Percentiles rank a stretch among this genome's conserved stretches.
These are phyloP conservation scores for Chaetomiaceae sp. DNA, from an alignment of 2,329 filamentous ascomycete species.

Conservation along the genomic window DNA sequence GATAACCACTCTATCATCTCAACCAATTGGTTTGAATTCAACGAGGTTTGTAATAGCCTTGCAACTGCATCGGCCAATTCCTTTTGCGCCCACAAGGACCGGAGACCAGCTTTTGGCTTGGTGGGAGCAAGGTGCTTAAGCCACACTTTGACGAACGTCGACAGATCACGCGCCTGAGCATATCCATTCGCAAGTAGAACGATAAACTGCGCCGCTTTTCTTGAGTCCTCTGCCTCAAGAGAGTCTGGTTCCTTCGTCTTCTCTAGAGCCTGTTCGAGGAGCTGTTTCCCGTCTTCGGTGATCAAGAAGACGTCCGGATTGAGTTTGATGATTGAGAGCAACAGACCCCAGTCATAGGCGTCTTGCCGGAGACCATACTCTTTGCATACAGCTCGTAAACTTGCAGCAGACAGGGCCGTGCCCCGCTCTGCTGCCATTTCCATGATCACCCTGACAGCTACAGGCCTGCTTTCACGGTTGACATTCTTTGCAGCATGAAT, in stretches of 20 bases:
- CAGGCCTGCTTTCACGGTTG: conserved; percentile 21
- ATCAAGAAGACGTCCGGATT: conserved; percentile 46
- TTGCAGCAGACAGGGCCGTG: conserved; percentile 35
- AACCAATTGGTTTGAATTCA: conserved; percentile 43
- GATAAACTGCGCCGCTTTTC: conserved; percentile 34
- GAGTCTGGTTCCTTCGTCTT: conserved; percentile 30
- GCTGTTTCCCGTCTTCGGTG: conserved; percentile 35
- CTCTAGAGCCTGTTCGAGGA: conserved; percentile 40
- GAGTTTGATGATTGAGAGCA: conserved; percentile 40
- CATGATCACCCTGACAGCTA: conserved; percentile 31
- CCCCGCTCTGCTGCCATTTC: conserved; percentile 31
- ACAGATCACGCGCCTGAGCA: conserved; percentile 41
- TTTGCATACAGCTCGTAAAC: conserved; percentile 41
- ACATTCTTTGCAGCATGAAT: conserved; percentile 28
- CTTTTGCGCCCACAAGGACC: conserved; percentile 29
- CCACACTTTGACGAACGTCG: conserved; percentile 46
- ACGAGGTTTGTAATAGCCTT: conserved; percentile 38
- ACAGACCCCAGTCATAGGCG: conserved; percentile 40
- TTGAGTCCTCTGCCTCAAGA: conserved; percentile 17
- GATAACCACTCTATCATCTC: conserved; percentile 43
- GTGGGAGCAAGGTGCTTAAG: conserved; percentile 38
- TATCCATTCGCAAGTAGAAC: conserved; percentile 42
- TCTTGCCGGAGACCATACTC: conserved; percentile 37
- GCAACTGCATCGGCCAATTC: conserved; percentile 26
- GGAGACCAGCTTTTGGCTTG: conserved; percentile 24